Evolutionary conservation across 192 early-diverging fungal genomes (phyloP), one percentile per base, ranked within the genome.

Genomic region (Chytriomyces sp.): DNA sequence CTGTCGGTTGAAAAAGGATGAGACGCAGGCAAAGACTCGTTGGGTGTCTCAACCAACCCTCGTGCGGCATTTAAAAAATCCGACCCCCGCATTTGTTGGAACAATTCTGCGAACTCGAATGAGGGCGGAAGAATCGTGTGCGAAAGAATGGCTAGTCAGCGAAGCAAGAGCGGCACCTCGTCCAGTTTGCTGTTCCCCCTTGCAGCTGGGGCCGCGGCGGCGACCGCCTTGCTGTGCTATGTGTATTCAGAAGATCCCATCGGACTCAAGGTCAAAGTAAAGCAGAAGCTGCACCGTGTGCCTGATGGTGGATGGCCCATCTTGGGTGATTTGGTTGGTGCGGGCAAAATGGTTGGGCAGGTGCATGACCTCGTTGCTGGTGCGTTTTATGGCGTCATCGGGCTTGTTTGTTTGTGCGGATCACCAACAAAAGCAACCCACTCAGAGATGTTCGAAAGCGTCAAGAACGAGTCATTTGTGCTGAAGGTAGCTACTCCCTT

Each of bases 231-330:
- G 32, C 32, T 63, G 10, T 6, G 31, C 8, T 59, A 33, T 8
- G 10, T 14, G 30, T 70, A 60, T 55, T 59, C 34, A 39, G 68
- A 70, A 2, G 55, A 58, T 31, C 68, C 68, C 34, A 56, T 70
- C 56, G 12, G 17, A n/a, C 10, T 25, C 17, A 30, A 17, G 1
- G 56, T 59, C 54, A 70, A 59, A 31, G n/a, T 70, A 25, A 32
- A 10, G 10, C 25, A 70, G 38, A 39, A 59, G 22, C 52, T 70
- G n/a, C 55, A 57, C 31, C 61, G 68, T 17, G 33, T 53, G 8
- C 28, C 52, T 2, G 26, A 7, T 17, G 52, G 54, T 22, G 17
- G 19, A 6, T 19, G 60, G 55, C 68, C 68, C 22, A 25, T 70
- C 19, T 17, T 70, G 30, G 68, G 68, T 10, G 68, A 70, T 39